Percentiles rank a stretch among this genome's conserved stretches.
Evolutionary conservation across 176 grass and related monocot genomes (phyloP).

Genomic region (Ensete glaucum): DNA sequence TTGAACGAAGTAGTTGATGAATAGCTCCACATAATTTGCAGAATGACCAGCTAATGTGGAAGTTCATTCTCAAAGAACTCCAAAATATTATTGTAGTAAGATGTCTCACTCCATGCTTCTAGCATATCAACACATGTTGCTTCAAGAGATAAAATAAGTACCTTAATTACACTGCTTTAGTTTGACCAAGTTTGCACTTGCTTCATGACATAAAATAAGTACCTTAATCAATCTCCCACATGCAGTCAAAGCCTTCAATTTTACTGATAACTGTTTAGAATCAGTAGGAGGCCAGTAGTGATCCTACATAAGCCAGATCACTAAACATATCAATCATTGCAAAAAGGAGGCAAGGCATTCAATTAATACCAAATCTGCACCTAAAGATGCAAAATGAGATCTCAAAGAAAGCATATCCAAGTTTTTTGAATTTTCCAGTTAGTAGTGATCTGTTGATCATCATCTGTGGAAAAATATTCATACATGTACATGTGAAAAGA

Average conservation of each 20-base stretch:
- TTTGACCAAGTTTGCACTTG: background rate
- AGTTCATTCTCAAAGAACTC: too few relatives aligned
- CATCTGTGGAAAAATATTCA: too few relatives aligned
- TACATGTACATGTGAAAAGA: too few relatives aligned
- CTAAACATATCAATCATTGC: background rate
- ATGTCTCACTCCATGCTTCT: too few relatives aligned
- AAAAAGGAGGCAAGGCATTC: background rate
- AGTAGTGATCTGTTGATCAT: too few relatives aligned
- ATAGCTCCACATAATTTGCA: too few relatives aligned
- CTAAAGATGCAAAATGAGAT: background rate
- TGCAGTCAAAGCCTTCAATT: constrained; percentile 62
- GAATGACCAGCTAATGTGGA: too few relatives aligned
- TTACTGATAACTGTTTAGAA: constrained; percentile 63
- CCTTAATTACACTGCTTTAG: constrained; percentile 31
- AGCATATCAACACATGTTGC: background rate
- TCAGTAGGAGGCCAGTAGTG: constrained; percentile 63
- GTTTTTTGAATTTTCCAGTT: too few relatives aligned
- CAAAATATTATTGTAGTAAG: too few relatives aligned
- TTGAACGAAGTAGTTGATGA: background rate
- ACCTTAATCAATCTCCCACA: constrained; percentile 76
- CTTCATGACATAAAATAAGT: background rate
- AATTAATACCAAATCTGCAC: background rate
- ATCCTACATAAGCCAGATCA: constrained; percentile 36
- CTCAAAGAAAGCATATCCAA: background rate
- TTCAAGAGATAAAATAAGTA: constrained; percentile 14